A percentile compares a stretch with the other conserved stretches of the same genome.
phyloP scores from a whole-genome alignment of 1,284 basidiomycete species.

The Naganishia liquefaciens region DNA sequence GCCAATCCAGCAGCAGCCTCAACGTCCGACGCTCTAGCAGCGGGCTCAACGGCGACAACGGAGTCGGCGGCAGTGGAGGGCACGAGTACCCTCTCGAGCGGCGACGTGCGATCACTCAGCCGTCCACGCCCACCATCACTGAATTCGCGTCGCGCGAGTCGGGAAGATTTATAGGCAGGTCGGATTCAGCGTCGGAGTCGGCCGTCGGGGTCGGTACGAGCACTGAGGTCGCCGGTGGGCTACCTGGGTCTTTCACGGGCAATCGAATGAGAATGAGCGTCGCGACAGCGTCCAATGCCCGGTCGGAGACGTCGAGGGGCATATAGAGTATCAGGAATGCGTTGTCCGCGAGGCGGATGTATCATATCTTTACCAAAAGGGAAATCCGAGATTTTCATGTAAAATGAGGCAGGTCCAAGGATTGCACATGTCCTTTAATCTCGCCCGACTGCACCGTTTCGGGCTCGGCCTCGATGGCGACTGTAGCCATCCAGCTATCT shows the following conservation, averaged over 20 bases:
- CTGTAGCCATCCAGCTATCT: not conserved
- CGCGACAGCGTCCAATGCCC: not conserved
- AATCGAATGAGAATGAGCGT: not conserved
- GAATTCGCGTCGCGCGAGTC: conserved; percentile 8
- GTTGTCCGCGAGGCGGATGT: no score
- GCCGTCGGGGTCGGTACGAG: no score
- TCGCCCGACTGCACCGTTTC: no score
- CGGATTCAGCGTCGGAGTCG: not conserved
- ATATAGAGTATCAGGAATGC: not conserved
- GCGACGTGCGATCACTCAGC: conserved; percentile 20
- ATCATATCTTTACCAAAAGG: no score
- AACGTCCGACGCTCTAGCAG: conserved; percentile 42
- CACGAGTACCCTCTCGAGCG: conserved; percentile 17
- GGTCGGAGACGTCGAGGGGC: not conserved
- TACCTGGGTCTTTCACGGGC: not conserved
- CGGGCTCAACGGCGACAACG: conserved; percentile 33
- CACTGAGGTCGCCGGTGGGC: no score
- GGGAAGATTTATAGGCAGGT: no score
- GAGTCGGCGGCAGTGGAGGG: conserved; percentile 14
- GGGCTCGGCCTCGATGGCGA: no score
- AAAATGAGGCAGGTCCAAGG: no score
- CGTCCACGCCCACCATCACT: conserved; percentile 5
- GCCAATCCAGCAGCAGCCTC: conserved; percentile 40
- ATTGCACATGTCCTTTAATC: no score
- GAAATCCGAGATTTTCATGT: no score